These are phyloP conservation scores for Pharus latifolius DNA, from an alignment of 176 grass and related monocot genomes.

Conservation along the genomic window DNA sequence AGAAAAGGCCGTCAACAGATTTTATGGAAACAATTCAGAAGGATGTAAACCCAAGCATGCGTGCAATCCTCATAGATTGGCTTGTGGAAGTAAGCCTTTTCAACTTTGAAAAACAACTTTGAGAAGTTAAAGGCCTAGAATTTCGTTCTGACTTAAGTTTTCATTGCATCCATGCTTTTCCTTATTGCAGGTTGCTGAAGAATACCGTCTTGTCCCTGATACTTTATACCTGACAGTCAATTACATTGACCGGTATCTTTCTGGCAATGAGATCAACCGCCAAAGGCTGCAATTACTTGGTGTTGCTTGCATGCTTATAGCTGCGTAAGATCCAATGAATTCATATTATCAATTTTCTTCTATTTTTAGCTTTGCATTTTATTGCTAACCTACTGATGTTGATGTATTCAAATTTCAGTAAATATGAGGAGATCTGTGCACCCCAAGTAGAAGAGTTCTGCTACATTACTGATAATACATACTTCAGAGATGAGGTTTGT, in stretches of 20 bases:
- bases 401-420: slow-evolving; percentile 33
- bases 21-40: slow-evolving; percentile 91
- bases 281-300: slow-evolving; percentile 92
- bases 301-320: slow-evolving; percentile 96
- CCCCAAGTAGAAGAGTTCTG: slow-evolving; percentile 99
- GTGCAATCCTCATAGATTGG: slow-evolving; percentile 94
- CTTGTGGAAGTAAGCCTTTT: slow-evolving; percentile 86
- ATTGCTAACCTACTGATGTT: not conserved
- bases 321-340: slow-evolving; percentile 62
- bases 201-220: slow-evolving; percentile 92
- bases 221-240: slow-evolving; percentile 88
- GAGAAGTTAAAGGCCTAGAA: not conserved
- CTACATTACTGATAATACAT: slow-evolving; percentile 98
- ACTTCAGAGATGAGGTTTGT: slow-evolving; percentile 91
- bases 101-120: not conserved
- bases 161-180: not conserved
- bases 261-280: slow-evolving; percentile 88
- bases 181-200: slow-evolving; percentile 73
- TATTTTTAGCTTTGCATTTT: not conserved
- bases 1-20: slow-evolving; percentile 74
- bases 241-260: slow-evolving; percentile 89
- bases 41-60: slow-evolving; percentile 88
- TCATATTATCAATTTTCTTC: not conserved
- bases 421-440: slow-evolving; percentile 98
- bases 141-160: not conserved